phyloP scores from a whole-genome alignment of 2,329 filamentous ascomycete species.

The Penicillium sp. region DNA sequence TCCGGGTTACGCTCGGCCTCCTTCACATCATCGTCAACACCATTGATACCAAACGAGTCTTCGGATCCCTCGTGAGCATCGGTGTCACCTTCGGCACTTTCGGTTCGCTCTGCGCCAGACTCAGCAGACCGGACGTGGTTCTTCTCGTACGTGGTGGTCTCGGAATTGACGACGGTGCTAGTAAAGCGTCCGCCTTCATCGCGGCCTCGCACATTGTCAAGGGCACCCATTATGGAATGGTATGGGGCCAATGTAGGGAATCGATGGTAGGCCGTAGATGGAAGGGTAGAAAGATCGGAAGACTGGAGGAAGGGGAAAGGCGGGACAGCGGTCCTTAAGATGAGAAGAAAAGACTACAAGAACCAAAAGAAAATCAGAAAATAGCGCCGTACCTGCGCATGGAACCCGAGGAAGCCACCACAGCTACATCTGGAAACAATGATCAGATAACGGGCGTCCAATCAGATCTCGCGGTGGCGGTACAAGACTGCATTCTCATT shows the following conservation, averaged over 20 bases:
- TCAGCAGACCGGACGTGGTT: constrained; percentile 9
- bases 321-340: neutral
- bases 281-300: neutral
- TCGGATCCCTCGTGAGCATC: neutral
- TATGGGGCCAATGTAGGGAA: neutral
- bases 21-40: constrained; percentile 18
- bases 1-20: constrained; percentile 13
- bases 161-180: constrained; percentile 5
- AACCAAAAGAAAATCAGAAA: neutral
- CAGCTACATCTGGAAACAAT: neutral
- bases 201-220: constrained; percentile 12
- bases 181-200: constrained; percentile 12
- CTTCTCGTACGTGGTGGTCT: neutral
- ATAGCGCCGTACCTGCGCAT: too few species aligned
- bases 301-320: neutral
- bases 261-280: neutral
- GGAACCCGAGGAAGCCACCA: neutral
- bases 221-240: constrained; percentile 11
- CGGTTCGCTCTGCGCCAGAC: neutral
- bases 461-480: neutral
- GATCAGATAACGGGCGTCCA: neutral
- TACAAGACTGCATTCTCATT: neutral
- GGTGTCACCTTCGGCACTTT: neutral
- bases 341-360: neutral
- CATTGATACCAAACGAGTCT: constrained; percentile 6